Conservation (phyloP, 805 yeast species). For the Teunomyces kruisii region DNA sequence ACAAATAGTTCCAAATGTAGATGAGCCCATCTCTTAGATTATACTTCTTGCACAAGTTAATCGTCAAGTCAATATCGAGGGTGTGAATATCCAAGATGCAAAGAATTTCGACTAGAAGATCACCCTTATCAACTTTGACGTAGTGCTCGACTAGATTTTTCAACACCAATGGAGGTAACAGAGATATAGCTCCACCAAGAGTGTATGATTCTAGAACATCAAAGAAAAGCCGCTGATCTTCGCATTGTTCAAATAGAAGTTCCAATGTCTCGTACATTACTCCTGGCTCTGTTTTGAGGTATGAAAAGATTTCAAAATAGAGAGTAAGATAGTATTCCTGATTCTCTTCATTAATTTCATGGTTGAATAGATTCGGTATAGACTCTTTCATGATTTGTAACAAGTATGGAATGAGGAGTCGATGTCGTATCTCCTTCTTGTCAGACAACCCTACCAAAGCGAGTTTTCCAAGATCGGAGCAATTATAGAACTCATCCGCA, state of each 20-base stretch:
- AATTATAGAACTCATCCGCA: constrained; percentile 51
- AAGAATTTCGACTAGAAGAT: constrained; percentile 61
- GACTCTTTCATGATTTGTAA: constrained; percentile 57
- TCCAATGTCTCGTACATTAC: constrained; percentile 16
- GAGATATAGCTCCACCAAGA: constrained; percentile 41
- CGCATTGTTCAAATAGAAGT: constrained; percentile 25
- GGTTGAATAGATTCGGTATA: constrained; percentile 38
- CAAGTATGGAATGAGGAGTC: constrained; percentile 52
- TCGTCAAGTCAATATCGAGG: constrained; percentile 76
- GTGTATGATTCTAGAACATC: constrained; percentile 53
- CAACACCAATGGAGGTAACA: constrained; percentile 63
- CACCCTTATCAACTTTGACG: constrained; percentile 39
- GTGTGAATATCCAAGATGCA: constrained; percentile 65
- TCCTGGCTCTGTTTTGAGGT: constrained; percentile 2
- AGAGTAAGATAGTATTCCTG: constrained; percentile 17
- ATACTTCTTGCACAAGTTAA: constrained; percentile 57
- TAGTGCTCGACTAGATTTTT: constrained; percentile 59
- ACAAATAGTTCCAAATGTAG: constrained; percentile 68
- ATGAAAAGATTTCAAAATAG: constrained; percentile 16
- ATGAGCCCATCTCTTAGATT: constrained; percentile 60
- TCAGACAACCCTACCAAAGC: constrained; percentile 59
- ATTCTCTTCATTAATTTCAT: constrained; percentile 12
- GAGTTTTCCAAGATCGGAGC: constrained; percentile 46
- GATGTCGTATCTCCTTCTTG: constrained; percentile 42
- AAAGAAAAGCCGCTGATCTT: constrained; percentile 44